Evolutionary conservation across 2,329 filamentous ascomycete species (phyloP).

Genomic region (Calonectria pauciramosa): DNA sequence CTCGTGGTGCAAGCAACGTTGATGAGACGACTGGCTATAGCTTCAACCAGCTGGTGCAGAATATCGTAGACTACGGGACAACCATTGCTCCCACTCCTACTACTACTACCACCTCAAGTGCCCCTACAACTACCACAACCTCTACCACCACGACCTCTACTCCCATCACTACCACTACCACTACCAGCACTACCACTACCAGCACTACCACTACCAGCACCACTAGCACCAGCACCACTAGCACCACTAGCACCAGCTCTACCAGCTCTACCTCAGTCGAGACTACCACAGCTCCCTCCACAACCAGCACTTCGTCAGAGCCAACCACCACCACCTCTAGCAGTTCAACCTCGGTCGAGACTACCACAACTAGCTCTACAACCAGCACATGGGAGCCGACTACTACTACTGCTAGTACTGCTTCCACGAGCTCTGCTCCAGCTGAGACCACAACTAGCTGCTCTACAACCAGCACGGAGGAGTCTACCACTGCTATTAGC

Average conservation of each 20-base stretch:
- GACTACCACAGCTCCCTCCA: neutral
- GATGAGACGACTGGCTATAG: conserved; percentile 46
- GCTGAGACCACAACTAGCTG: neutral
- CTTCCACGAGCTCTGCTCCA: neutral
- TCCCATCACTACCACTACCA: conserved; percentile 22
- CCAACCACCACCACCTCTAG: neutral
- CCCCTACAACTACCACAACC: neutral
- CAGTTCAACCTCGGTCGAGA: neutral
- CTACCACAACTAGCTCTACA: neutral
- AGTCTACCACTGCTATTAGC: no score
- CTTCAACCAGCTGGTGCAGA: conserved; percentile 54
- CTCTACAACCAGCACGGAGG: no score
- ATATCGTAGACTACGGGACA: conserved; percentile 54
- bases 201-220: conserved; percentile 15
- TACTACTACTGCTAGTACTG: neutral
- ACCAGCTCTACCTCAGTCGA: neutral
- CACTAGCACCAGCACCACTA: neutral
- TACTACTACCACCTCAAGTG: neutral
- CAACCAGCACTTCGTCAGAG: neutral
- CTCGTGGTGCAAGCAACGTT: conserved; percentile 49
- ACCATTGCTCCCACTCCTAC: neutral
- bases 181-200: conserved; percentile 15
- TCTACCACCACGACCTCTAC: conserved; percentile 21
- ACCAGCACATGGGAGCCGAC: neutral
- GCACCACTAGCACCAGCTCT: conserved; percentile 34